These are phyloP conservation scores for Neurospora sp. DNA, from an alignment of 495 filamentous ascomycete genomes.

Conservation along the genomic window DNA sequence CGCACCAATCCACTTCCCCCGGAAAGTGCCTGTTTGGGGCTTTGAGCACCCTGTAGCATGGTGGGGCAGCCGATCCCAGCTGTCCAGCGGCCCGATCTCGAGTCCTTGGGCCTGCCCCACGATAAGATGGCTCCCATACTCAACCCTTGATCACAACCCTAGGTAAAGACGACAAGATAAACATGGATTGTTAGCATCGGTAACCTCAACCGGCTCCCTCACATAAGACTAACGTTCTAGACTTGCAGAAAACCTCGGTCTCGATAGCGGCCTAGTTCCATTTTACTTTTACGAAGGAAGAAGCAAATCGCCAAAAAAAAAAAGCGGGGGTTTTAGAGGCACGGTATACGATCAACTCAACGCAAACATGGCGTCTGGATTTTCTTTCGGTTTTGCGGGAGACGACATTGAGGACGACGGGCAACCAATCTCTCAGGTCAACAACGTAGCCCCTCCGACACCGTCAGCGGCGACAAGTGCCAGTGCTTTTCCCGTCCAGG, in stretches of 20 bases:
- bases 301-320: neutral
- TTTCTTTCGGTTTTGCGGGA: slow-evolving; percentile 74
- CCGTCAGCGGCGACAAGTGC: slow-evolving; percentile 22
- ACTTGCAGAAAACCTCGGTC: neutral
- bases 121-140: neutral
- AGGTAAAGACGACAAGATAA: neutral
- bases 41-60: neutral
- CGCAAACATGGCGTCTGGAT: slow-evolving; percentile 25
- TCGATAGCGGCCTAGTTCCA: neutral
- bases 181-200: neutral
- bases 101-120: neutral
- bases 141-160: neutral
- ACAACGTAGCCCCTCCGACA: neutral
- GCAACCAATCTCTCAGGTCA: slow-evolving; percentile 12
- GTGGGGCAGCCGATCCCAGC: neutral
- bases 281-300: neutral
- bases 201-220: neutral
- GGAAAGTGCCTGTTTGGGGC: neutral
- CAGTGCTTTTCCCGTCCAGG: slow-evolving; percentile 36
- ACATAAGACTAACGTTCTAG: neutral
- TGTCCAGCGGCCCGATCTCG: neutral
- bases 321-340: neutral
- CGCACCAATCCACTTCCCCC: neutral
- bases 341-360: neutral
- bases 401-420: slow-evolving; percentile 72